phyloP scores from a whole-genome alignment of 495 filamentous ascomycete species.

The Wilcoxina mikolae region DNA sequence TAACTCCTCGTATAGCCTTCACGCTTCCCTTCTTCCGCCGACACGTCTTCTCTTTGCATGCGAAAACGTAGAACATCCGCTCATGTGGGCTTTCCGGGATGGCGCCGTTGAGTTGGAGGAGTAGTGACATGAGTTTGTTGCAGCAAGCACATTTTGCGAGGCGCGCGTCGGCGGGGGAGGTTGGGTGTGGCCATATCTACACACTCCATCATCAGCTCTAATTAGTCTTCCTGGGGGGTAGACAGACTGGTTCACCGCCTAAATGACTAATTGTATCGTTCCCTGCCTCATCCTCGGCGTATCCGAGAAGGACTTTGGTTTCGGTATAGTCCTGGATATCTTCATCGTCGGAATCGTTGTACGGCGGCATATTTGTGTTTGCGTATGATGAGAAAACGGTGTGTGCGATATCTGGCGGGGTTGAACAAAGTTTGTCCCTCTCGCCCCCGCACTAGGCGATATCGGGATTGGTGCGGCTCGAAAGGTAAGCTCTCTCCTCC shows the following conservation, averaged over 20 bases:
- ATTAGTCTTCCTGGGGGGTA: neutral
- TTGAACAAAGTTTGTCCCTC: too few species aligned
- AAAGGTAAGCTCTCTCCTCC: neutral
- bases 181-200: constrained; percentile 67
- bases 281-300: constrained; percentile 56
- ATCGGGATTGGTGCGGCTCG: neutral
- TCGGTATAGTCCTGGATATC: constrained; percentile 63
- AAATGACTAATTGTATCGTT: constrained; percentile 81
- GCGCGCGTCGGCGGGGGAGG: constrained; percentile 54
- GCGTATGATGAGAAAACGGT: too few species aligned
- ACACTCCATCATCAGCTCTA: constrained; percentile 6
- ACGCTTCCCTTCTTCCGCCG: constrained; percentile 69
- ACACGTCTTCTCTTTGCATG: constrained; percentile 64
- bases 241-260: constrained; percentile 68
- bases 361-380: too few species aligned
- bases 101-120: constrained; percentile 85
- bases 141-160: constrained; percentile 82
- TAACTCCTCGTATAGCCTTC: constrained; percentile 51
- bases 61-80: constrained; percentile 69
- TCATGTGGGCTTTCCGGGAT: constrained; percentile 72
- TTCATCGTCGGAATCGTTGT: constrained; percentile 4
- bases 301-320: constrained; percentile 83
- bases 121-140: constrained; percentile 63
- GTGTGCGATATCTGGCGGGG: too few species aligned
- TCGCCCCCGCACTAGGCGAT: neutral